Conservation (phyloP, 208 protist species). For the Lotmaria passim region DNA sequence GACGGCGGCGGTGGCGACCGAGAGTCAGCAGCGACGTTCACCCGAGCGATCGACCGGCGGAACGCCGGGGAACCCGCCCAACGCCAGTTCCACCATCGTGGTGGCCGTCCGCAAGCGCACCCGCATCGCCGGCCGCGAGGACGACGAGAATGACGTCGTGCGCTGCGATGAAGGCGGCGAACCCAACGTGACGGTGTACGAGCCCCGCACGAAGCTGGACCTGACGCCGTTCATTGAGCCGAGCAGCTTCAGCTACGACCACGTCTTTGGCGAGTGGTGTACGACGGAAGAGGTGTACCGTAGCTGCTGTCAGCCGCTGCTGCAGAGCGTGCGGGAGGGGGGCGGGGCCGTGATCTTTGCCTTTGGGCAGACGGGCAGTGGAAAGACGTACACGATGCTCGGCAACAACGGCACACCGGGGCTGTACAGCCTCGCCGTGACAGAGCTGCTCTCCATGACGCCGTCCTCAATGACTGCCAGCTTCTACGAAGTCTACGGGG, state of each 20-base stretch:
- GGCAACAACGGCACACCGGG: constrained; percentile 64
- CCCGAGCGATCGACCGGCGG: constrained; percentile 24
- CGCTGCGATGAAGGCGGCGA: constrained; percentile 48
- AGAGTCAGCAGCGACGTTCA: constrained; percentile 6
- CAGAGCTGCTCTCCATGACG: constrained; percentile 89
- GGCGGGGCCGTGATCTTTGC: constrained; percentile 89
- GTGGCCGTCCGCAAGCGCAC: constrained; percentile 88
- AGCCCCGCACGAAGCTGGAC: constrained; percentile 92
- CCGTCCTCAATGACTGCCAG: constrained; percentile 55
- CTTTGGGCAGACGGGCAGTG: constrained; percentile 96
- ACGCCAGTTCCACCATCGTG: constrained; percentile 48
- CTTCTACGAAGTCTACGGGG: constrained; percentile 96
- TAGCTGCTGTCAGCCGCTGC: constrained; percentile 66
- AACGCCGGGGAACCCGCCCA: background rate
- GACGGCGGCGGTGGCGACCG: background rate
- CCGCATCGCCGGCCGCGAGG: constrained; percentile 55
- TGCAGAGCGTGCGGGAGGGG: constrained; percentile 67
- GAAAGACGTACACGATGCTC: constrained; percentile 94
- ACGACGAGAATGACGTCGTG: constrained; percentile 80
- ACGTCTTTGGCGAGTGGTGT: constrained; percentile 73
- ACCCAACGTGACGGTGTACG: constrained; percentile 56
- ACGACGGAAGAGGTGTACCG: constrained; percentile 73
- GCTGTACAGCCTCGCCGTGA: constrained; percentile 92
- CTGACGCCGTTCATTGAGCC: constrained; percentile 93
- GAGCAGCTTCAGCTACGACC: constrained; percentile 75